Percentiles rank a stretch among this genome's conserved stretches.
These are phyloP conservation scores for Apiotrichum akiyoshidainum DNA, from an alignment of 1,284 basidiomycete species.

Conservation along the genomic window DNA sequence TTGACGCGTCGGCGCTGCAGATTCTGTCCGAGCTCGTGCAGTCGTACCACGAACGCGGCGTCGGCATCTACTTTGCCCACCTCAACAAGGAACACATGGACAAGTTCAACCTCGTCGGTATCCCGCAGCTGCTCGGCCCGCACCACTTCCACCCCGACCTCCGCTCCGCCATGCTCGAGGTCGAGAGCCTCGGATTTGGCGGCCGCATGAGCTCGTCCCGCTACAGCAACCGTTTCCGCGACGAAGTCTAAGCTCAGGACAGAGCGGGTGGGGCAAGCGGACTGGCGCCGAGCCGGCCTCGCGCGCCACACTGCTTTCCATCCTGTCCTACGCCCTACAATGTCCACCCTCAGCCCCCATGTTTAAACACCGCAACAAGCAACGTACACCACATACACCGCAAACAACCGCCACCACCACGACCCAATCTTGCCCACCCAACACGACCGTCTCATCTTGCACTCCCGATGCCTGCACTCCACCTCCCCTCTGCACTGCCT, in stretches of 20 bases:
- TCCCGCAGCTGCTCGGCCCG: constrained; percentile 56
- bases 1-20: constrained; percentile 84
- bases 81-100: constrained; percentile 59
- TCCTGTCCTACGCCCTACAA: no score
- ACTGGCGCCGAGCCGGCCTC: no score
- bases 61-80: constrained; percentile 75
- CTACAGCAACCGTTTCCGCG: neutral
- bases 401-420: no score
- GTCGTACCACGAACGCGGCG: constrained; percentile 67
- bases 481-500: no score
- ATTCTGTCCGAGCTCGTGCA: constrained; percentile 76
- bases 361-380: no score
- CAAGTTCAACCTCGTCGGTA: constrained; percentile 55
- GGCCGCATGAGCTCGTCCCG: constrained; percentile 11
- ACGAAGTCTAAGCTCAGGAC: neutral
- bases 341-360: no score
- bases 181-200: constrained; percentile 45
- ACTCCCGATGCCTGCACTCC: no score
- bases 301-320: no score
- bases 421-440: no score
- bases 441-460: no score
- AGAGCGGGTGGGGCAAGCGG: neutral
- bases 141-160: constrained; percentile 71
- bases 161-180: constrained; percentile 41
- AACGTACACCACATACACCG: no score